Percentiles rank a stretch among this genome's conserved stretches.
Conservation (phyloP, 2,329 filamentous ascomycete genomes). For the Catunica adiposa region DNA sequence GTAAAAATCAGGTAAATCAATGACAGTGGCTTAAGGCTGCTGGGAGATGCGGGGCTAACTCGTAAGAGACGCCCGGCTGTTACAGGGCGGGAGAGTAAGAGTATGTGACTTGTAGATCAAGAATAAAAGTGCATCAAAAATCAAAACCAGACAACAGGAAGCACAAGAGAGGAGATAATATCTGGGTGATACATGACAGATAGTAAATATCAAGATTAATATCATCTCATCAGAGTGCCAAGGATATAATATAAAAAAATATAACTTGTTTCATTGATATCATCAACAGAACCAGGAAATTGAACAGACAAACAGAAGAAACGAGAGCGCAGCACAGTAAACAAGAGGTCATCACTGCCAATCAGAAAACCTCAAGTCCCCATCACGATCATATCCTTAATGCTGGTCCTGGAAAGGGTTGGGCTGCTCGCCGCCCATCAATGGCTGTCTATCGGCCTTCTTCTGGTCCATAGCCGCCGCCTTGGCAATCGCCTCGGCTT, state of each 20-base stretch:
- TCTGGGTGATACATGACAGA: not conserved
- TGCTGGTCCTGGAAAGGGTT: conserved; percentile 26
- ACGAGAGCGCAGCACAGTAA: not conserved
- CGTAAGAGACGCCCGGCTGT: not conserved
- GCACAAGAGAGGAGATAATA: not conserved
- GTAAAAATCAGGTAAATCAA: not conserved
- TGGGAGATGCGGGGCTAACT: no score
- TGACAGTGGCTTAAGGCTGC: no score
- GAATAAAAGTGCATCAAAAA: no score
- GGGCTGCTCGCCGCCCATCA: conserved; percentile 20
- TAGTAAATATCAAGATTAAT: not conserved
- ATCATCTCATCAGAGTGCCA: not conserved
- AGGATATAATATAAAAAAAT: not conserved
- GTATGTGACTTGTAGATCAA: no score
- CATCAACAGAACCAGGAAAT: not conserved
- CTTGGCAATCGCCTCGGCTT: conserved; percentile 34
- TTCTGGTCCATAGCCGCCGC: conserved; percentile 27
- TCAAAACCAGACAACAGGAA: no score
- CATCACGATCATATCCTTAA: conserved; percentile 3
- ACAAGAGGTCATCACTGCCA: not conserved
- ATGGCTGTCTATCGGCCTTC: conserved; percentile 23
- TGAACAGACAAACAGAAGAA: no score
- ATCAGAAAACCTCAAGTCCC: not conserved
- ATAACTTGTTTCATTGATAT: not conserved
- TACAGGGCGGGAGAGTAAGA: not conserved